Conservation (phyloP, 805 yeast genomes). For the Isabelozyma pseudorhagii region DNA sequence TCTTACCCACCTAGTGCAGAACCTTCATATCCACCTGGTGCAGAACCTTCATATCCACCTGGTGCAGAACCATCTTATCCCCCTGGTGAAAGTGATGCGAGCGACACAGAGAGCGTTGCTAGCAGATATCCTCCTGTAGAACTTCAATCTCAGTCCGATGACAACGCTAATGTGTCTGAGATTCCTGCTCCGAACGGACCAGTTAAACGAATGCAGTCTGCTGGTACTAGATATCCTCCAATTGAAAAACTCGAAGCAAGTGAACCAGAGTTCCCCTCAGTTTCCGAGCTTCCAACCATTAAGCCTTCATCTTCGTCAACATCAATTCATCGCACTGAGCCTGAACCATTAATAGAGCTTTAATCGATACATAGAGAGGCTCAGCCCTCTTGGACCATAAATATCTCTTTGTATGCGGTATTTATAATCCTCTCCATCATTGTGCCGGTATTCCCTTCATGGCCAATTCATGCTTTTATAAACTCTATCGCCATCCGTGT, state of each 20-base stretch:
- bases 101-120: constrained; percentile 1
- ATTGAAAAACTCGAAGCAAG: constrained; percentile 5
- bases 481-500: background rate
- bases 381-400: background rate
- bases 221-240: constrained; percentile 8
- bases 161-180: background rate
- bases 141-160: background rate
- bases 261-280: background rate
- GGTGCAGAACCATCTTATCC: background rate
- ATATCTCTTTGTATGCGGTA: background rate
- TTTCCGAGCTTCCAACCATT: background rate
- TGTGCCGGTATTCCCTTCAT: too few species aligned
- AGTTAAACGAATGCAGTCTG: background rate
- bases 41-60: background rate
- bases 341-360: constrained; percentile 41
- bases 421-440: too few species aligned
- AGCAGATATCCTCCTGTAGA: background rate
- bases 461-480: too few species aligned
- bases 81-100: background rate
- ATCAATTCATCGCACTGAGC: constrained; percentile 20
- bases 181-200: background rate
- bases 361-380: constrained; percentile 5
- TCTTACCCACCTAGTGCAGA: background rate
- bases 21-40: background rate
- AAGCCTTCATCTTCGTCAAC: constrained; percentile 5